Evolutionary conservation across 495 filamentous ascomycete genomes (phyloP), one percentile per base, ranked within the genome.

Genomic region (Barbatosphaeria neglecta): DNA sequence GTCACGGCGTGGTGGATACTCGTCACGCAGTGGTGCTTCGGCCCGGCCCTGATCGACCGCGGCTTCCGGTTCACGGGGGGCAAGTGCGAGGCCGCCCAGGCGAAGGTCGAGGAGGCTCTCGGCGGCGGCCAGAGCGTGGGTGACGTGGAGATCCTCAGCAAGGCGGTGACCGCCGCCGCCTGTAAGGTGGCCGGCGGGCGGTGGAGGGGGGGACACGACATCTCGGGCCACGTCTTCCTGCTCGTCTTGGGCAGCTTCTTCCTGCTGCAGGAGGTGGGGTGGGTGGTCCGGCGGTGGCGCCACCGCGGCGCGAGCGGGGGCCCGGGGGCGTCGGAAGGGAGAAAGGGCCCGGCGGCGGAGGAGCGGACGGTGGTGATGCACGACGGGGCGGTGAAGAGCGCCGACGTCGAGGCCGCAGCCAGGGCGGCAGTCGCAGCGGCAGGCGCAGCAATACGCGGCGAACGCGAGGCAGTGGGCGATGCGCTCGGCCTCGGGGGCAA

Each of bases 21-120:
- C 16, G 77, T 86, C 16, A 98, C 93, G 53, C 92, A 95, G 69
- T 96, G 90, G 92, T 96, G 82, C 60, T 95, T 98, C 54, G 92
- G 92, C 0, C 81, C 92, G 18, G 70, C 87, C 6, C 67, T 97
- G 11, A 92, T 96, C 51, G 92, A 98, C 61, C 76, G 89, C 3
- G 74, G 81, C 8, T 98, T 97, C 50, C 57, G 75, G 13, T 64
- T 85, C 52, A 93, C 86, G 0, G 92, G 92, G 0, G 92, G 92
- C 1, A 74, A 73, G 53, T 98, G 92, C 51, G 77, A 83, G 53
- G 60, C 70, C 37, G 64, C 68, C 16, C 43, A 52, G 18, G 48
- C 45, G 35, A 51, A 62, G 53, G 40, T 66, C 19, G 43, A 31
- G 3, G 46, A 22, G 38, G 57, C 56, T 5, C 11, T 4, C 38